Percentiles rank a stretch among this genome's conserved stretches.
Evolutionary conservation across 2,329 filamentous ascomycete species (phyloP).

Genomic region (Dissoconium aciculare): DNA sequence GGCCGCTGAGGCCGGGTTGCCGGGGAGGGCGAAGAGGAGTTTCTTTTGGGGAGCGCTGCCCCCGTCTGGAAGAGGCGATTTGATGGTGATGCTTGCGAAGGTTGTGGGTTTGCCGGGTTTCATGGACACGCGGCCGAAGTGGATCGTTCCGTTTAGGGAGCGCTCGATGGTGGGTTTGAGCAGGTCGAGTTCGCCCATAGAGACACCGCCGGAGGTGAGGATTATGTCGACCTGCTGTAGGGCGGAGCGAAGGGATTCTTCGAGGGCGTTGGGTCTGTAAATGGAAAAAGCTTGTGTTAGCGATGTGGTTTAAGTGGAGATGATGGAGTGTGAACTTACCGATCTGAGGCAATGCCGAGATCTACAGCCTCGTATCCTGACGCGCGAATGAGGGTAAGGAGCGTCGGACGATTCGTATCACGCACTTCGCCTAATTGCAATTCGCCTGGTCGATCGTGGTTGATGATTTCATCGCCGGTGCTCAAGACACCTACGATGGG

Average conservation of each 20-base stretch:
- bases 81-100: constrained; percentile 71
- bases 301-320: constrained; percentile 4
- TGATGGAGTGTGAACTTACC: constrained; percentile 27
- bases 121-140: constrained; percentile 93
- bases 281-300: no score
- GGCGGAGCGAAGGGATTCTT: constrained; percentile 60
- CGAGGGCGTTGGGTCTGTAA: constrained; percentile 51
- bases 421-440: constrained; percentile 72
- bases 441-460: constrained; percentile 47
- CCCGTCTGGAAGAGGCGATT: constrained; percentile 37
- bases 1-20: constrained; percentile 83
- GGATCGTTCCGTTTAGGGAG: constrained; percentile 75
- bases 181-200: constrained; percentile 94
- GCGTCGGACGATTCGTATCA: constrained; percentile 80
- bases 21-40: constrained; percentile 76
- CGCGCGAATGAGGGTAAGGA: constrained; percentile 60
- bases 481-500: constrained; percentile 77
- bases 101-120: constrained; percentile 97
- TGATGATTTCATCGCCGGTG: constrained; percentile 86
- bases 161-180: constrained; percentile 94
- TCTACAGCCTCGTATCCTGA: constrained; percentile 70
- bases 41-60: constrained; percentile 39
- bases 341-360: constrained; percentile 69
- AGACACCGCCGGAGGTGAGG: constrained; percentile 85
- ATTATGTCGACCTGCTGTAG: constrained; percentile 64